Evolutionary conservation across 805 yeast genomes (phyloP).

Genomic region (Ogataea nitratoaversa): DNA sequence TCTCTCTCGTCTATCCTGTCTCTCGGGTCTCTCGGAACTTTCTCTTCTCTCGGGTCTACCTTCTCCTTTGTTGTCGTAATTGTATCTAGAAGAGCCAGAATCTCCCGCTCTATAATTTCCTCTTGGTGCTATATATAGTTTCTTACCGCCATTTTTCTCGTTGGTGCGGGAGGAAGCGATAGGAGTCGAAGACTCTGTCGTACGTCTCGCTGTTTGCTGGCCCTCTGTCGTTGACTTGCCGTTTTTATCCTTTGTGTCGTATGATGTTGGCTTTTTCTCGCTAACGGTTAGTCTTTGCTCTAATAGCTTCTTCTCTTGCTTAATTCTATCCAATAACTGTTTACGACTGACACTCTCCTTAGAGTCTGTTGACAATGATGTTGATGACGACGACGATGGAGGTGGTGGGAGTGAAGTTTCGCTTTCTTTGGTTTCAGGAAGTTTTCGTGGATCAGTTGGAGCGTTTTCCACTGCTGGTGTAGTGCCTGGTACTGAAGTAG

Average conservation of each 20-base stretch:
- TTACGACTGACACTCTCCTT: neutral
- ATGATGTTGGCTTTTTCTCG: constrained; percentile 4
- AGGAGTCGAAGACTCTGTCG: too few species aligned
- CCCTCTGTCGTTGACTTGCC: constrained; percentile 4
- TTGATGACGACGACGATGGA: neutral
- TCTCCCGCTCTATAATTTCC: neutral
- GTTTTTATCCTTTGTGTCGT: neutral
- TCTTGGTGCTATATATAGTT: neutral
- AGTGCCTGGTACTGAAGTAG: too few species aligned
- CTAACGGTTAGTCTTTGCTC: constrained; percentile 11
- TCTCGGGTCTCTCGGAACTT: neutral
- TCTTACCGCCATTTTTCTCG: neutral
- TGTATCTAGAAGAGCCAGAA: neutral
- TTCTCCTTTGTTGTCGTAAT: neutral
- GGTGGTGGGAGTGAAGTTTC: neutral
- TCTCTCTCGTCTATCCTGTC: neutral
- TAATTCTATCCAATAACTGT: constrained; percentile 11
- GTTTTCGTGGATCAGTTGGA: too few species aligned
- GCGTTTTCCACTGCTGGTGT: too few species aligned
- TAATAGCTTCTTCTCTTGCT: constrained; percentile 13
- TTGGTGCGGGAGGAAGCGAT: neutral
- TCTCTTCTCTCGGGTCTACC: neutral
- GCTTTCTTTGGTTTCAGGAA: too few species aligned
- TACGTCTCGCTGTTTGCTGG: too few species aligned
- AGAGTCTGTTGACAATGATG: neutral